Conservation (phyloP, 805 yeast species). For the Scheffersomyces spartinae region DNA sequence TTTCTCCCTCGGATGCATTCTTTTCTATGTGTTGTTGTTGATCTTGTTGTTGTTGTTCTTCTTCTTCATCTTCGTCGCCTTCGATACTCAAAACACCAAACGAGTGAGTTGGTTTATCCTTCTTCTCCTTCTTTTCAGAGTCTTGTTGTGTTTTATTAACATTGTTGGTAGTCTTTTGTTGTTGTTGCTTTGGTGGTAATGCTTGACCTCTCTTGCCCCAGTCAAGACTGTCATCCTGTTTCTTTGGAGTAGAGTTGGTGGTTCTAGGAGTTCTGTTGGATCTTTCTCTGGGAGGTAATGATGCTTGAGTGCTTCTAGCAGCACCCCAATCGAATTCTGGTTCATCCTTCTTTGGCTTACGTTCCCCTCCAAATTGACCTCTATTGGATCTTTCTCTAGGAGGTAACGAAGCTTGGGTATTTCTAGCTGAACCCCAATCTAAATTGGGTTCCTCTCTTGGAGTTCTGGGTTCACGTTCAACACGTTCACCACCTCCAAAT, state of each 20-base stretch:
- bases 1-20: constrained; percentile 7
- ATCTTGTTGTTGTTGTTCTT: constrained; percentile 7
- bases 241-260: constrained; percentile 11
- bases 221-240: constrained; percentile 13
- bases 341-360: constrained; percentile 34
- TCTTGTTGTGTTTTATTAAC: constrained; percentile 15
- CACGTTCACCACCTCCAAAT: constrained; percentile 7
- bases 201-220: constrained; percentile 13
- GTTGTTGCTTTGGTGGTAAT: constrained; percentile 13
- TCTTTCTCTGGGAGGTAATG: constrained; percentile 28
- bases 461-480: constrained; percentile 14
- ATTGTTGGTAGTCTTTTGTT: constrained; percentile 10
- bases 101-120: constrained; percentile 23
- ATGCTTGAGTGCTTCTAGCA: constrained; percentile 26
- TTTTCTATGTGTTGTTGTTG: constrained; percentile 4
- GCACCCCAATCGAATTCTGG: constrained; percentile 52
- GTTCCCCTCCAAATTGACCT: constrained; percentile 14
- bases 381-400: constrained; percentile 25
- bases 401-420: constrained; percentile 15
- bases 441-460: constrained; percentile 22
- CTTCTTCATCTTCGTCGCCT: constrained; percentile 39
- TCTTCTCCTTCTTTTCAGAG: constrained; percentile 12
- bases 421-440: constrained; percentile 36
- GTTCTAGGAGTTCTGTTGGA: constrained; percentile 19
- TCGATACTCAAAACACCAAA: constrained; percentile 40